Conservation (phyloP, 108 stramenopile genomes). For the Conticribra weissflogii region DNA sequence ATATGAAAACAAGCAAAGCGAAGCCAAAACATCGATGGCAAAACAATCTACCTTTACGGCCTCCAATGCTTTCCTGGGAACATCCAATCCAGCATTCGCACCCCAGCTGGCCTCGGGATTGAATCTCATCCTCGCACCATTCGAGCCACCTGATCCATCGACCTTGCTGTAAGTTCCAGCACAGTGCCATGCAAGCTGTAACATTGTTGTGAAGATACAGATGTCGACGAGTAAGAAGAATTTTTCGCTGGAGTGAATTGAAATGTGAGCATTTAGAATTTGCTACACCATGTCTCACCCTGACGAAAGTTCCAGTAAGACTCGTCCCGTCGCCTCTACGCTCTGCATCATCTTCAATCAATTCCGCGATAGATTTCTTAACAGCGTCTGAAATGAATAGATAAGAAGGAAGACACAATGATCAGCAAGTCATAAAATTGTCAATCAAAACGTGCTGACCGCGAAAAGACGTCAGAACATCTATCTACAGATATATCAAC, state of each 20-base stretch:
- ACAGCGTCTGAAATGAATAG: conserved; percentile 38
- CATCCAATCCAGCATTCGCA: conserved; percentile 91
- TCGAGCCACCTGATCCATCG: conserved; percentile 88
- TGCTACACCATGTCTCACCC: conserved; percentile 30
- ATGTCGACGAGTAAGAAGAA: not conserved
- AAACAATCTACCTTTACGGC: conserved; percentile 57
- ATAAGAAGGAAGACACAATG: no score
- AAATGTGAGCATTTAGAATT: not conserved
- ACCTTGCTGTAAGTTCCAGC: conserved; percentile 85
- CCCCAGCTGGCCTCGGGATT: conserved; percentile 86
- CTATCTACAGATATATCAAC: no score
- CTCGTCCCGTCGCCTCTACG: conserved; percentile 79
- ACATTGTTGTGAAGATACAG: not conserved
- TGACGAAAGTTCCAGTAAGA: conserved; percentile 78
- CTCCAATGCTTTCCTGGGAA: conserved; percentile 76
- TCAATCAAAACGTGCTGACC: no score
- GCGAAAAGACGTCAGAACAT: no score
- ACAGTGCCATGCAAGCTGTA: conserved; percentile 93
- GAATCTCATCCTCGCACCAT: conserved; percentile 96
- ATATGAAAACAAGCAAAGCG: no score
- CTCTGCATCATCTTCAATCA: conserved; percentile 80
- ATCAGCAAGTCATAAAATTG: no score
- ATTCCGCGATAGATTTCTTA: conserved; percentile 65
- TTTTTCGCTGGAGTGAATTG: not conserved
- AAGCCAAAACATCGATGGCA: not conserved